A percentile compares a stretch with the other conserved stretches of the same genome.
phyloP scores from a whole-genome alignment of 805 yeast genomes.

The Tetrapisispora phaffii region DNA sequence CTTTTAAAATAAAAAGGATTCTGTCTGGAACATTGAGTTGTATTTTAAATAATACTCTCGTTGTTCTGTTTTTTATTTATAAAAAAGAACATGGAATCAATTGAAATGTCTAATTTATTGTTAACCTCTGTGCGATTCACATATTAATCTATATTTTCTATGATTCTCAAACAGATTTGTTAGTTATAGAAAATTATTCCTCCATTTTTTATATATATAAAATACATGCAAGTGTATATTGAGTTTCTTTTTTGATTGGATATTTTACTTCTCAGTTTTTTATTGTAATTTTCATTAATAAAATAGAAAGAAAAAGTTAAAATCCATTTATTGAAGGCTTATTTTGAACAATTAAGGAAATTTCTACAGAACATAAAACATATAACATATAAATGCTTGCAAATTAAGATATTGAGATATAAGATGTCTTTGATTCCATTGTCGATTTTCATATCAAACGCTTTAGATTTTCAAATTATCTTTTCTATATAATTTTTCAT shows the following conservation, averaged over 20 bases:
- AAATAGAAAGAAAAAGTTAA: neutral
- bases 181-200: neutral
- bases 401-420: neutral
- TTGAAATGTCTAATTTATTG: slow-evolving; percentile 2
- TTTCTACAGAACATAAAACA: neutral
- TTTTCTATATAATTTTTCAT: neutral
- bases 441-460: no score
- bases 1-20: neutral
- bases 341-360: neutral
- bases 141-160: neutral
- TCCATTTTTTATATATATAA: neutral
- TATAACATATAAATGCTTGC: neutral
- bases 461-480: neutral
- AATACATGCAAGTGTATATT: neutral
- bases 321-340: slow-evolving; percentile 1
- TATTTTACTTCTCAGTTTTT: slow-evolving; percentile 1
- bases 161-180: neutral
- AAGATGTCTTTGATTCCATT: neutral
- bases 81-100: neutral
- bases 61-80: no score
- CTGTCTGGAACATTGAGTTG: neutral
- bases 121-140: slow-evolving; percentile 1
- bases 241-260: slow-evolving; percentile 4
- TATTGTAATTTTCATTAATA: neutral
- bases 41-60: no score